These are phyloP conservation scores for Zoysia matrella DNA, from an alignment of 202 grass and related monocot genomes.

Conservation along the genomic window DNA sequence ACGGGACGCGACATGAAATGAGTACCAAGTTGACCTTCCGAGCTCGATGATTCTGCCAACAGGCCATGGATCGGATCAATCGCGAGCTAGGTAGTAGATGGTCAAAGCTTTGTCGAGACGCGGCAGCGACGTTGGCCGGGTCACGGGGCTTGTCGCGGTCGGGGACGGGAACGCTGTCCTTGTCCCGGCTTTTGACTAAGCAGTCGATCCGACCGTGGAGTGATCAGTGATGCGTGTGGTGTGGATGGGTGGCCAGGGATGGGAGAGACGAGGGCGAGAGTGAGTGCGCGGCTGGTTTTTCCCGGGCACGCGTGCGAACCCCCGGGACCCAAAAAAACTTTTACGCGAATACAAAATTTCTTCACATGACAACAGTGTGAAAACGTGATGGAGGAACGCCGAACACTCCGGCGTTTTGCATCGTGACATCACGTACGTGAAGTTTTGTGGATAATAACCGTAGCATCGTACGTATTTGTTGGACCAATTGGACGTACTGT, in stretches of 20 bases:
- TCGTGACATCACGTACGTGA: too few relatives aligned
- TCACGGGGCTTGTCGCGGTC: not conserved
- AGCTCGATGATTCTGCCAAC: not conserved
- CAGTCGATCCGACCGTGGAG: not conserved
- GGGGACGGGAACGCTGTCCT: slow-evolving; percentile 4
- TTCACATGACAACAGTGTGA: too few relatives aligned
- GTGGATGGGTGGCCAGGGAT: slow-evolving; percentile 13
- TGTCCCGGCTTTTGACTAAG: slow-evolving; percentile 56
- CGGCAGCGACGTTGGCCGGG: slow-evolving; percentile 36
- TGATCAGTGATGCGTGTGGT: not conserved
- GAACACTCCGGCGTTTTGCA: too few relatives aligned
- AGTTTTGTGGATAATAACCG: too few relatives aligned
- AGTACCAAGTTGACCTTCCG: slow-evolving; percentile 23
- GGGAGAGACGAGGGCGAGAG: too few relatives aligned
- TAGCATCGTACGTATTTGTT: too few relatives aligned
- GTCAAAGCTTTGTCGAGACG: slow-evolving; percentile 58
- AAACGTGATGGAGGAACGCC: too few relatives aligned
- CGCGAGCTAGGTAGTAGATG: not conserved
- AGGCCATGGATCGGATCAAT: too few relatives aligned
- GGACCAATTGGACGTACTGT: too few relatives aligned
- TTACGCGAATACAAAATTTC: too few relatives aligned
- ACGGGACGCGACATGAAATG: not conserved
- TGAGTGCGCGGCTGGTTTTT: slow-evolving; percentile 62
- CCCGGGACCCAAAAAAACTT: not conserved
- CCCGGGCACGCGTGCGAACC: slow-evolving; percentile 58